Evolutionary conservation across 208 protist genomes (phyloP).

Genomic region (Lotmaria passim): DNA sequence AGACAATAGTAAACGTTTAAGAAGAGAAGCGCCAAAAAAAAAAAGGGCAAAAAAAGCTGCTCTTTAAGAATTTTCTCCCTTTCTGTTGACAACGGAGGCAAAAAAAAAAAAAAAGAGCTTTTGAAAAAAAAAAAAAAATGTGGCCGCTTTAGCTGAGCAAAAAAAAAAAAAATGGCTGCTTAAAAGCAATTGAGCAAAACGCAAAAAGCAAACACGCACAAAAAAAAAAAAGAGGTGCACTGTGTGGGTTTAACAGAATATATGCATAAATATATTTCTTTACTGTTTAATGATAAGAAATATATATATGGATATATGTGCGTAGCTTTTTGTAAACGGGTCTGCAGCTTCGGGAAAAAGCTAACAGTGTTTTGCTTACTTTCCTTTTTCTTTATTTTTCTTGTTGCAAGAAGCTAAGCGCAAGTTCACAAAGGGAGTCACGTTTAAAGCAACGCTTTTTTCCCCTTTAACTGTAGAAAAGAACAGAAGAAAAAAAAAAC

Average conservation of each 20-base stretch:
- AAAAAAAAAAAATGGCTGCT: slow-evolving; percentile 1
- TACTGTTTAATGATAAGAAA: not conserved
- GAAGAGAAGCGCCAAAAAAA: slow-evolving; percentile 1
- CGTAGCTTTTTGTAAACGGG: not conserved
- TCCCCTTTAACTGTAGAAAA: not conserved
- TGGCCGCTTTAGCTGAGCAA: not conserved
- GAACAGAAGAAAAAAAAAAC: not conserved
- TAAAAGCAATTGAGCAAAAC: not conserved
- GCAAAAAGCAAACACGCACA: not conserved
- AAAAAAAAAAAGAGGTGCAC: not conserved
- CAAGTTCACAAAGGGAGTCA: not conserved
- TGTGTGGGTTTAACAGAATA: too few species aligned
- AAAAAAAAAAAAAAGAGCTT: slow-evolving; percentile 9
- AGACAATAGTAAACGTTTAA: slow-evolving; percentile 7
- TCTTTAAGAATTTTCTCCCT: too few species aligned
- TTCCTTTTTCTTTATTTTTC: not conserved
- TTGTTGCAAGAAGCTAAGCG: not conserved
- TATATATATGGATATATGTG: not conserved
- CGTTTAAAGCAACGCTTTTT: not conserved
- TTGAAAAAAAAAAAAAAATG: slow-evolving; percentile 14
- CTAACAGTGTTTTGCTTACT: not conserved
- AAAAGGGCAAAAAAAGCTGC: slow-evolving; percentile 4
- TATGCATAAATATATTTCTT: not conserved
- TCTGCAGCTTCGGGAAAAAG: not conserved
- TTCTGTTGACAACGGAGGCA: not conserved